A percentile compares a stretch with the other conserved stretches of the same genome.
phyloP scores from a whole-genome alignment of 805 yeast species.

The Candida rishiriensis region DNA sequence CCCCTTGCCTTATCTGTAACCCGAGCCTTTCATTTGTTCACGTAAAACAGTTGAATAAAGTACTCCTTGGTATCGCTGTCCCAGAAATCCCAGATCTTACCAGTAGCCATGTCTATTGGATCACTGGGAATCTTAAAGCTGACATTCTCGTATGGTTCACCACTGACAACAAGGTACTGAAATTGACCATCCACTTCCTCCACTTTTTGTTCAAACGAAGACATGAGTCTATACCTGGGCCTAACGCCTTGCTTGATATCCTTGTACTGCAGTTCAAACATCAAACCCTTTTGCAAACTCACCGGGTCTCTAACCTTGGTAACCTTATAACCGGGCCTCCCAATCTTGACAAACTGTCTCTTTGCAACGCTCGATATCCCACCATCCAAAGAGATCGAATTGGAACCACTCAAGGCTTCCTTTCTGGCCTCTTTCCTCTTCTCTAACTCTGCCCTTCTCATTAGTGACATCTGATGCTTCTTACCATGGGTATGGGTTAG shows the following conservation, averaged over 20 bases:
- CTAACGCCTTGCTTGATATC: conserved; percentile 38
- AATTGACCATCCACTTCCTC: conserved; percentile 41
- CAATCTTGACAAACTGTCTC: conserved; percentile 54
- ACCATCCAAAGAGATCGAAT: background rate
- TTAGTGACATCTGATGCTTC: conserved; percentile 72
- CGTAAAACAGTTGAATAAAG: conserved; percentile 65
- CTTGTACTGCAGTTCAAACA: conserved; percentile 56
- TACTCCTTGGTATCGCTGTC: conserved; percentile 65
- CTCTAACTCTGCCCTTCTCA: conserved; percentile 49
- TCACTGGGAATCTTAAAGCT: conserved; percentile 68
- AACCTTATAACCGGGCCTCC: conserved; percentile 67
- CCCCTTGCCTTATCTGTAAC: conserved; percentile 1
- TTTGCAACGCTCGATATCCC: conserved; percentile 38
- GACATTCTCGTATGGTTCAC: conserved; percentile 84
- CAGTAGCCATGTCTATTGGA: conserved; percentile 40
- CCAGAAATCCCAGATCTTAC: conserved; percentile 64
- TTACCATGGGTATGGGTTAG: conserved; percentile 80
- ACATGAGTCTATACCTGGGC: conserved; percentile 74
- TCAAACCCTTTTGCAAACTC: conserved; percentile 57
- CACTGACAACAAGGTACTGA: conserved; percentile 77
- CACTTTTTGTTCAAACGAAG: conserved; percentile 61
- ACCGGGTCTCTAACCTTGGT: conserved; percentile 64
- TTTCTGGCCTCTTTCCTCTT: conserved; percentile 13
- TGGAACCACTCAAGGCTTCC: conserved; percentile 5
- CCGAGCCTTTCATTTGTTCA: conserved; percentile 7